phyloP scores from a whole-genome alignment of 2,329 filamentous ascomycete species.

The Aphanoascus verrucosus region DNA sequence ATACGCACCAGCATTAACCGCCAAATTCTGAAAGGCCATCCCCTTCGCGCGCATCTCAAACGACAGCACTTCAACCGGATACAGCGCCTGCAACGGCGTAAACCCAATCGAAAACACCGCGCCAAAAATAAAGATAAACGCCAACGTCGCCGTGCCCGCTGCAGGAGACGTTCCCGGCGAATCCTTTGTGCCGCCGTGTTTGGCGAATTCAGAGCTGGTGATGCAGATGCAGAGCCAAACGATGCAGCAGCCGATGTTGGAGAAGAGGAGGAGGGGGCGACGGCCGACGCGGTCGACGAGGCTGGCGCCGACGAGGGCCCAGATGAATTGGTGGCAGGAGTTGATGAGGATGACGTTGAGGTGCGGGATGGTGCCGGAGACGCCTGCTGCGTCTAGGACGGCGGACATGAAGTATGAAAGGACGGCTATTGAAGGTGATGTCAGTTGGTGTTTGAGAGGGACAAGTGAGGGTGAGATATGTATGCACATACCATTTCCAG shows the following conservation, averaged over 20 bases:
- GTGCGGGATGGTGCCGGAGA: constrained; percentile 38
- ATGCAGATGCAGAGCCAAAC: constrained; percentile 44
- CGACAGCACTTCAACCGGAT: constrained; percentile 44
- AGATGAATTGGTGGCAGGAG: constrained; percentile 46
- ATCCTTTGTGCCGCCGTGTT: constrained; percentile 7
- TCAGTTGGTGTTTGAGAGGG: constrained; percentile 10
- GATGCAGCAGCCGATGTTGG: constrained; percentile 38
- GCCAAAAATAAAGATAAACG: constrained; percentile 47
- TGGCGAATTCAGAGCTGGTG: constrained; percentile 29
- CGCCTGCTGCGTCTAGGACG: constrained; percentile 44
- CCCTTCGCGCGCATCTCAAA: constrained; percentile 48
- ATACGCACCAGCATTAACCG: constrained; percentile 31
- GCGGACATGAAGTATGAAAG: constrained; percentile 48
- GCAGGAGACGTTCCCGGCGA: constrained; percentile 23
- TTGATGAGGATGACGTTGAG: constrained; percentile 48
- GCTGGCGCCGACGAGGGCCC: constrained; percentile 45
- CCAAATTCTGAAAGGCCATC: constrained; percentile 42
- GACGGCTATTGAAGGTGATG: constrained; percentile 14
- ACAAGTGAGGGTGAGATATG: not conserved
- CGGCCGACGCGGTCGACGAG: constrained; percentile 50
- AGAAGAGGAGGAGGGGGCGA: constrained; percentile 45
- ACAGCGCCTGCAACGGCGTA: constrained; percentile 39
- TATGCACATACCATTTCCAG: constrained; percentile 17
- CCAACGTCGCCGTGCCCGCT: constrained; percentile 37
- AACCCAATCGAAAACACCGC: constrained; percentile 42